phyloP scores from a whole-genome alignment of 371 early-diverging fungal species.

The Polyrhizophydium stewartii region DNA sequence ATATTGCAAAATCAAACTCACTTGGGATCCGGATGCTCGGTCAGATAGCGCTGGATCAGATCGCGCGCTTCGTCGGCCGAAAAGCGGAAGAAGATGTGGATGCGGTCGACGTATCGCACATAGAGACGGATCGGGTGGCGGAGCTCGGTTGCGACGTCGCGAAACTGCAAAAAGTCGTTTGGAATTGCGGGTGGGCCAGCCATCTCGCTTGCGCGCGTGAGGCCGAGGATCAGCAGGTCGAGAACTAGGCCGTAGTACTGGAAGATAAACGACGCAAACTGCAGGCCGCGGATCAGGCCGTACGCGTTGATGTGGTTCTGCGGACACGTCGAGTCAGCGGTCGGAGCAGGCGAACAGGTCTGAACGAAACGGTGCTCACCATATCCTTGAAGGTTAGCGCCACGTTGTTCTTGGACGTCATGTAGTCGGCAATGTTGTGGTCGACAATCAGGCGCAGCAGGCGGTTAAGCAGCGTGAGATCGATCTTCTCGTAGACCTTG shows the following conservation, averaged over 20 bases:
- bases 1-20: too few species aligned
- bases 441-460: constrained; percentile 94
- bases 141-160: constrained; percentile 86
- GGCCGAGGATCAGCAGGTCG: constrained; percentile 94
- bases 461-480: constrained; percentile 93
- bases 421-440: constrained; percentile 98
- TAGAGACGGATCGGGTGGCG: constrained; percentile 97
- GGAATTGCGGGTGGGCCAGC: constrained; percentile 92
- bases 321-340: not conserved
- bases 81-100: constrained; percentile 94
- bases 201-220: constrained; percentile 94
- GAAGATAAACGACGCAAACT: constrained; percentile 96
- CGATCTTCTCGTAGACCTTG: constrained; percentile 95
- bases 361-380: constrained; percentile 16
- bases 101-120: constrained; percentile 87
- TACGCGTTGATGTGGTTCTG: constrained; percentile 92
- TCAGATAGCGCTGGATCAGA: constrained; percentile 92
- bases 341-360: not conserved
- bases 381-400: constrained; percentile 99
- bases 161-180: constrained; percentile 96
- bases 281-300: constrained; percentile 97
- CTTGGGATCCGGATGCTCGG: constrained; percentile 98
- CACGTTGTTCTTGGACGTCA: constrained; percentile 98
- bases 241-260: constrained; percentile 97
- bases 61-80: constrained; percentile 91